These are phyloP conservation scores for Dimargaris verticillata DNA, from an alignment of 192 early-diverging fungal species.

Conservation along the genomic window DNA sequence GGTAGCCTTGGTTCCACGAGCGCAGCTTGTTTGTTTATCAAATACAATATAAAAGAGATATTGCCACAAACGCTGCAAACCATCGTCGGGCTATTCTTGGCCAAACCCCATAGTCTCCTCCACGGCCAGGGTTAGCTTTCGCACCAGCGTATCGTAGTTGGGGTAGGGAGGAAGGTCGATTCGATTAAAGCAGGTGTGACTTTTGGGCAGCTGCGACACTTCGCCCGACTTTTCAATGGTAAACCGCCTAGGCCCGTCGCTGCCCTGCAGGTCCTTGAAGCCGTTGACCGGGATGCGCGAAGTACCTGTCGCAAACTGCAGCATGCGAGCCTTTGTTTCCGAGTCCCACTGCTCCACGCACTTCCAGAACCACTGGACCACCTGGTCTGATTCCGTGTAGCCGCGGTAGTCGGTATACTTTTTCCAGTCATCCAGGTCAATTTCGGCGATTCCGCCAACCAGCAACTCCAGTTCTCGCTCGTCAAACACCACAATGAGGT, in stretches of 20 bases:
- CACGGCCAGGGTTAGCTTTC: slow-evolving; percentile 79
- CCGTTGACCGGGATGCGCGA: slow-evolving; percentile 97
- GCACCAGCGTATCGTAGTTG: slow-evolving; percentile 51
- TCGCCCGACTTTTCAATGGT: slow-evolving; percentile 92
- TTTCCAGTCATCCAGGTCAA: slow-evolving; percentile 97
- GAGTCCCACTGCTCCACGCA: slow-evolving; percentile 71
- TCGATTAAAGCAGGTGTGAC: slow-evolving; percentile 96
- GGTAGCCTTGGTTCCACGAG: background rate
- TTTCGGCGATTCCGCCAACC: slow-evolving; percentile 90
- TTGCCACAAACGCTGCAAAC: slow-evolving; percentile 4
- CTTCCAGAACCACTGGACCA: slow-evolving; percentile 95
- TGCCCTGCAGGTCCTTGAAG: slow-evolving; percentile 95
- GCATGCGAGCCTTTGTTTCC: slow-evolving; percentile 84
- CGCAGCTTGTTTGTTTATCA: background rate
- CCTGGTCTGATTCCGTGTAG: slow-evolving; percentile 92
- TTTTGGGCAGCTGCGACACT: slow-evolving; percentile 69
- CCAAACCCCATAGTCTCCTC: slow-evolving; percentile 94
- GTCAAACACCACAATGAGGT: slow-evolving; percentile 90
- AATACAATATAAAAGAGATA: background rate
- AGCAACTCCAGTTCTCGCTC: slow-evolving; percentile 94
- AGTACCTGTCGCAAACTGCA: slow-evolving; percentile 96
- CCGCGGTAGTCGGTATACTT: slow-evolving; percentile 96
- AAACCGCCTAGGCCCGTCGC: slow-evolving; percentile 87
- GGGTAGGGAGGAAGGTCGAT: slow-evolving; percentile 90
- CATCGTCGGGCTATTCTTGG: slow-evolving; percentile 46